These are phyloP conservation scores for Huntiella savannae DNA, from an alignment of 2,329 filamentous ascomycete genomes.

Conservation along the genomic window DNA sequence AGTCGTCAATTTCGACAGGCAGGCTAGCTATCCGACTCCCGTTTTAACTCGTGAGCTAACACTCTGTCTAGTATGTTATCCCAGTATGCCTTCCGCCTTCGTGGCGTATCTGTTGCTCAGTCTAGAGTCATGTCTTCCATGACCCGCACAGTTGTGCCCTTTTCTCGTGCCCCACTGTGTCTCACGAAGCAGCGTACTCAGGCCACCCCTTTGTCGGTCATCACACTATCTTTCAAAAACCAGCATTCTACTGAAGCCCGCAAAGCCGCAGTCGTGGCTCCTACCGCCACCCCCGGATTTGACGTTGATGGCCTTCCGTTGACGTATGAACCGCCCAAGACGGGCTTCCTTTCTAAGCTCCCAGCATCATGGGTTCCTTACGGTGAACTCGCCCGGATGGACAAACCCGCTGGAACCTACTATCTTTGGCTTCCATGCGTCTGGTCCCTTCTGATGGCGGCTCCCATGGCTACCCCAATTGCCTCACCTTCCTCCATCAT, in stretches of 20 bases:
- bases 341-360: slow-evolving; percentile 50
- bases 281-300: background rate
- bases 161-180: background rate
- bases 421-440: slow-evolving; percentile 75
- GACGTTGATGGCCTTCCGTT: slow-evolving; percentile 10
- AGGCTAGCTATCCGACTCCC: too few species aligned
- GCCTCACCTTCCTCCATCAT: slow-evolving; percentile 40
- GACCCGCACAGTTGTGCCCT: background rate
- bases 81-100: too few species aligned
- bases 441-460: slow-evolving; percentile 67
- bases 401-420: slow-evolving; percentile 66
- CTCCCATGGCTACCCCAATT: slow-evolving; percentile 45
- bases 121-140: too few species aligned
- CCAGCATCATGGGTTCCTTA: slow-evolving; percentile 59
- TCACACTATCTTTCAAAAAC: background rate
- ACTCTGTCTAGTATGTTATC: too few species aligned
- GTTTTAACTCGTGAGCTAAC: too few species aligned
- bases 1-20: too few species aligned
- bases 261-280: background rate
- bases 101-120: too few species aligned
- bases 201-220: background rate
- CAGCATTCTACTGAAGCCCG: background rate
- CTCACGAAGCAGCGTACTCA: background rate
- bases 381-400: slow-evolving; percentile 60
- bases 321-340: slow-evolving; percentile 49